Percentiles rank a stretch among this genome's conserved stretches.
Conservation (phyloP, 805 yeast species). For the Metahyphopichia silvanorum region DNA sequence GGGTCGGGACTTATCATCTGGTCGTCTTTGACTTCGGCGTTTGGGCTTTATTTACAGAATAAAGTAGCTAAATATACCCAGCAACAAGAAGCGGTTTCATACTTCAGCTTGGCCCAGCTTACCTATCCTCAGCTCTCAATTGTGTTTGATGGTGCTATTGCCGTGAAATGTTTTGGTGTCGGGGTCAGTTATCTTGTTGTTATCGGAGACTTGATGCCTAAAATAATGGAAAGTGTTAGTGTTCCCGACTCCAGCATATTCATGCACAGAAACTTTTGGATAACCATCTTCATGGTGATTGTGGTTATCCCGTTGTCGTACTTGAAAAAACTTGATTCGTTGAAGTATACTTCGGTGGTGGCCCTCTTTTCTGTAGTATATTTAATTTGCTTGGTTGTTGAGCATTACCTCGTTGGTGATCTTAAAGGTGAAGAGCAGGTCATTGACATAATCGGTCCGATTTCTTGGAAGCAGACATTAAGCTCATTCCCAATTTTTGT, state of each 20-base stretch:
- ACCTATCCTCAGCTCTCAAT: slow-evolving; percentile 71
- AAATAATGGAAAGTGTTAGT: slow-evolving; percentile 40
- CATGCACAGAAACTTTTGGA: slow-evolving; percentile 48
- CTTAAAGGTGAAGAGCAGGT: slow-evolving; percentile 10
- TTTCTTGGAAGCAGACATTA: slow-evolving; percentile 35
- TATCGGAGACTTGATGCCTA: slow-evolving; percentile 75
- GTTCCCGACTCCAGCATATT: slow-evolving; percentile 18
- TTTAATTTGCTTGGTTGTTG: slow-evolving; percentile 52
- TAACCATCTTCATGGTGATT: slow-evolving; percentile 46
- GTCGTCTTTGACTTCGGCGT: slow-evolving; percentile 47
- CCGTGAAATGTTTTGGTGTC: slow-evolving; percentile 78
- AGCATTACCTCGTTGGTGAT: slow-evolving; percentile 39
- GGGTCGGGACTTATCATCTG: slow-evolving; percentile 40
- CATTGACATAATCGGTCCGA: slow-evolving; percentile 39
- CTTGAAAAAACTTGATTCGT: slow-evolving; percentile 60
- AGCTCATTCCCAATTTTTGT: slow-evolving; percentile 72
- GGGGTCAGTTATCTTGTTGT: slow-evolving; percentile 68
- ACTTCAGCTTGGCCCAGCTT: slow-evolving; percentile 46
- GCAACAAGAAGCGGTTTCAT: slow-evolving; percentile 40
- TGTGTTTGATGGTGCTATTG: slow-evolving; percentile 71
- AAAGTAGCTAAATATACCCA: slow-evolving; percentile 47
- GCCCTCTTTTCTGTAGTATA: slow-evolving; percentile 67
- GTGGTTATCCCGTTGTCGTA: slow-evolving; percentile 64
- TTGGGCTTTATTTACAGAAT: slow-evolving; percentile 64
- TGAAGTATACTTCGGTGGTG: slow-evolving; percentile 68